Percentiles rank a stretch among this genome's conserved stretches.
Conservation (phyloP, 2,329 filamentous ascomycete species). For the Camillea tinctor region DNA sequence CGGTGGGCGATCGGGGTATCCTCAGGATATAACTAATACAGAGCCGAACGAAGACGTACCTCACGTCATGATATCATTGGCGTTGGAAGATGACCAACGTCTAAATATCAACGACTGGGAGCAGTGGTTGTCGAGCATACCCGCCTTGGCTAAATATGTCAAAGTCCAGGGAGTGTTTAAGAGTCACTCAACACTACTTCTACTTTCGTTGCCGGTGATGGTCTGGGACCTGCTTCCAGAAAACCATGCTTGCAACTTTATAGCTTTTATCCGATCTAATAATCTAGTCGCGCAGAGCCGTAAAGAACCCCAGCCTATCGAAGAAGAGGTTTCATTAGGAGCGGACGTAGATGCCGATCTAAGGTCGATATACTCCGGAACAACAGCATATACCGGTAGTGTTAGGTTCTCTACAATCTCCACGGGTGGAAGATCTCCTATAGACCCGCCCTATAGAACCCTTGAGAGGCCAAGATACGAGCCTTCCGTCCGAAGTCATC, state of each 20-base stretch:
- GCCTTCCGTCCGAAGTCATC: constrained; percentile 3
- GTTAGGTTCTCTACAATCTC: constrained; percentile 19
- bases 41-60: constrained; percentile 56
- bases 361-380: constrained; percentile 29
- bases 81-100: constrained; percentile 56
- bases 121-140: constrained; percentile 55
- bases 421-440: constrained; percentile 13
- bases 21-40: constrained; percentile 29
- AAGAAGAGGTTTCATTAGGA: constrained; percentile 17
- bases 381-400: constrained; percentile 24
- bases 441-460: constrained; percentile 17
- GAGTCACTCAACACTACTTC: constrained; percentile 57
- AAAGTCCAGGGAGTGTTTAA: constrained; percentile 62
- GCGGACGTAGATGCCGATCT: constrained; percentile 25
- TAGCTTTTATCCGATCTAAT: constrained; percentile 59
- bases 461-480: constrained; percentile 10
- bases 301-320: constrained; percentile 11
- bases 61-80: constrained; percentile 60
- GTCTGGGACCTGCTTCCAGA: constrained; percentile 61
- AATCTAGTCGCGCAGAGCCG: constrained; percentile 44
- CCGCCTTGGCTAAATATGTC: constrained; percentile 57
- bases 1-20: constrained; percentile 28
- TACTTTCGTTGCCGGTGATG: constrained; percentile 58
- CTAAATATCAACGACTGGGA: constrained; percentile 60
- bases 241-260: constrained; percentile 55